Conservation (phyloP, 495 filamentous ascomycete genomes). For the Aspergillus sparsus region DNA sequence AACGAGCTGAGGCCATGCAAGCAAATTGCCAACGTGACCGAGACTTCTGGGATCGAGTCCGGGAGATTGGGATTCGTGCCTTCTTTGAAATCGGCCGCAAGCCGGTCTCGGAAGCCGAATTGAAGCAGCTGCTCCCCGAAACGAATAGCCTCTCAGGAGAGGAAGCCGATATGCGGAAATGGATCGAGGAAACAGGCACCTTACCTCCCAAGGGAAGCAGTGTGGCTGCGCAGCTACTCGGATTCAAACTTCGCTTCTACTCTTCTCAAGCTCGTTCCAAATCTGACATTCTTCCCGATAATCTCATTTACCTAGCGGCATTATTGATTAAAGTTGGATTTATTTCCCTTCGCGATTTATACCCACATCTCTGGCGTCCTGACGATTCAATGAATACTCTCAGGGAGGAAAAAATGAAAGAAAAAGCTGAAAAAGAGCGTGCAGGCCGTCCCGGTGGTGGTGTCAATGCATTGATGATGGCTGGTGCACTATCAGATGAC, state of each 20-base stretch:
- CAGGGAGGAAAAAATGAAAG: slow-evolving; percentile 64
- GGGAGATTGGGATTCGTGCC: slow-evolving; percentile 71
- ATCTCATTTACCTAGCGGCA: slow-evolving; percentile 86
- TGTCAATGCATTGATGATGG: slow-evolving; percentile 85
- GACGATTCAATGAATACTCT: slow-evolving; percentile 79
- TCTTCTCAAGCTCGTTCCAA: slow-evolving; percentile 67
- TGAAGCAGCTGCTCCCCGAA: slow-evolving; percentile 46
- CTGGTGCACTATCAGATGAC: slow-evolving; percentile 85
- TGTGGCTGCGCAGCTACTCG: slow-evolving; percentile 89
- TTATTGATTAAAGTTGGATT: slow-evolving; percentile 97
- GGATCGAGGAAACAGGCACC: slow-evolving; percentile 78
- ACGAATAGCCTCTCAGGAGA: slow-evolving; percentile 42
- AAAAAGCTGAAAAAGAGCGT: slow-evolving; percentile 76
- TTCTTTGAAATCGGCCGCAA: slow-evolving; percentile 84
- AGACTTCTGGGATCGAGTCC: slow-evolving; percentile 80
- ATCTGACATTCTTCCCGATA: slow-evolving; percentile 76
- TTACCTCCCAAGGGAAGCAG: slow-evolving; percentile 82
- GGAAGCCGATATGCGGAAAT: slow-evolving; percentile 58
- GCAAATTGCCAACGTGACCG: slow-evolving; percentile 64
- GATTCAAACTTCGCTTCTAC: slow-evolving; percentile 98
- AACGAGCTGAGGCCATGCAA: slow-evolving; percentile 53
- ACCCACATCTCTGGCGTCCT: slow-evolving; percentile 85
- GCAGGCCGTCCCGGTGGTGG: slow-evolving; percentile 62
- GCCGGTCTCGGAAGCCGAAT: slow-evolving; percentile 52
- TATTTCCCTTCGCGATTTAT: slow-evolving; percentile 90